phyloP scores from a whole-genome alignment of 2,329 filamentous ascomycete species.

The Coccinonectria pachysandricola region DNA sequence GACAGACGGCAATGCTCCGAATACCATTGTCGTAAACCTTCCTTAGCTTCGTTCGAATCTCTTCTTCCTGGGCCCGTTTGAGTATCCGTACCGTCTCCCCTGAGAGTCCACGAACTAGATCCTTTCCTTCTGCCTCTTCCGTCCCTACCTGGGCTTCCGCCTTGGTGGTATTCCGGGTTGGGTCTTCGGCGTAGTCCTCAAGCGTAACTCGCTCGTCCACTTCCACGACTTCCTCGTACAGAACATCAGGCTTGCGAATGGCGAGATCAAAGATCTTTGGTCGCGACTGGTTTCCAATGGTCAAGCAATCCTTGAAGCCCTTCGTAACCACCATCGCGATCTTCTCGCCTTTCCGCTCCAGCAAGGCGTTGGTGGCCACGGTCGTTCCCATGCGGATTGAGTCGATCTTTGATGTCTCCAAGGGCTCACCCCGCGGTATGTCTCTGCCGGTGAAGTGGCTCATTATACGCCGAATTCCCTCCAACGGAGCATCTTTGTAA shows the following conservation, averaged over 20 bases:
- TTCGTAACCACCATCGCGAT: constrained; percentile 81
- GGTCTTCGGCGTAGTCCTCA: constrained; percentile 87
- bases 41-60: constrained; percentile 49
- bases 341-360: constrained; percentile 82
- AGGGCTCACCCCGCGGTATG: constrained; percentile 66
- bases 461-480: constrained; percentile 81
- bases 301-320: constrained; percentile 78
- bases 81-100: constrained; percentile 62
- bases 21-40: constrained; percentile 56
- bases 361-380: constrained; percentile 81
- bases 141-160: constrained; percentile 44
- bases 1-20: constrained; percentile 73
- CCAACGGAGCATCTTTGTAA: constrained; percentile 82
- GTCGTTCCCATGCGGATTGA: constrained; percentile 95
- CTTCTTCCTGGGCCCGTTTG: constrained; percentile 43
- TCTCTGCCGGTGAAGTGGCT: constrained; percentile 64
- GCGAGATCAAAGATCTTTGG: constrained; percentile 87
- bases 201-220: constrained; percentile 83
- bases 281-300: constrained; percentile 83
- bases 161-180: constrained; percentile 45
- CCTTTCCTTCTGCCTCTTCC: constrained; percentile 37
- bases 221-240: constrained; percentile 81
- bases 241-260: constrained; percentile 75
- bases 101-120: constrained; percentile 56
- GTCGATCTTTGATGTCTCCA: constrained; percentile 77